These are phyloP conservation scores for Lanmaoa rubissima DNA, from an alignment of 768 basidiomycete species.

Conservation along the genomic window DNA sequence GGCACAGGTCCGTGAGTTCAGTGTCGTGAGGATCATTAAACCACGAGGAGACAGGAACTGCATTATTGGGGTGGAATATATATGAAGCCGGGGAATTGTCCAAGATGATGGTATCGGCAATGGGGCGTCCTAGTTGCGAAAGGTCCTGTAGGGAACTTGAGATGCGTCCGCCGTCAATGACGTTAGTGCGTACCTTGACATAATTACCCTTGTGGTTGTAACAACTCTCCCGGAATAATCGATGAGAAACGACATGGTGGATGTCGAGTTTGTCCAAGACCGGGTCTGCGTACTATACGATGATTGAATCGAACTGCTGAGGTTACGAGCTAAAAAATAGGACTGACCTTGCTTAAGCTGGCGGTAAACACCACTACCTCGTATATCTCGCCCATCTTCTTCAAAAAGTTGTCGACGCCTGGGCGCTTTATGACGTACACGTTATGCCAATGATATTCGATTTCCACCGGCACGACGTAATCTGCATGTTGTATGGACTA, in stretches of 20 bases:
- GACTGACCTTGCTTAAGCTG: constrained; percentile 87
- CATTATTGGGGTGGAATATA: constrained; percentile 99
- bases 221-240: constrained; percentile 96
- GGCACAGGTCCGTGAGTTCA: constrained; percentile 92
- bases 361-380: constrained; percentile 99
- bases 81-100: constrained; percentile 99
- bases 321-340: neutral
- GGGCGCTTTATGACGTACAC: constrained; percentile 99
- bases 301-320: constrained; percentile 7
- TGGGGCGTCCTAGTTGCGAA: constrained; percentile 93
- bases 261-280: constrained; percentile 96
- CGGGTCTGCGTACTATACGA: constrained; percentile 89
- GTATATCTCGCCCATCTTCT: constrained; percentile 98
- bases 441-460: constrained; percentile 97
- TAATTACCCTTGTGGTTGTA: constrained; percentile 99
- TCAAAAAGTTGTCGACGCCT: constrained; percentile 94
- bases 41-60: constrained; percentile 98
- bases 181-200: constrained; percentile 74
- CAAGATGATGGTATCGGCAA: constrained; percentile 92
- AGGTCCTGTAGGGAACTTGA: constrained; percentile 66
- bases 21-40: constrained; percentile 99
- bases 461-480: constrained; percentile 98
- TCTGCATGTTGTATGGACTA: constrained; percentile 94
- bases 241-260: constrained; percentile 88
- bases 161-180: neutral